A percentile compares a stretch with the other conserved stretches of the same genome.
Evolutionary conservation across 441 rosid genomes (phyloP).

Genomic region (Melastoma candidum): DNA sequence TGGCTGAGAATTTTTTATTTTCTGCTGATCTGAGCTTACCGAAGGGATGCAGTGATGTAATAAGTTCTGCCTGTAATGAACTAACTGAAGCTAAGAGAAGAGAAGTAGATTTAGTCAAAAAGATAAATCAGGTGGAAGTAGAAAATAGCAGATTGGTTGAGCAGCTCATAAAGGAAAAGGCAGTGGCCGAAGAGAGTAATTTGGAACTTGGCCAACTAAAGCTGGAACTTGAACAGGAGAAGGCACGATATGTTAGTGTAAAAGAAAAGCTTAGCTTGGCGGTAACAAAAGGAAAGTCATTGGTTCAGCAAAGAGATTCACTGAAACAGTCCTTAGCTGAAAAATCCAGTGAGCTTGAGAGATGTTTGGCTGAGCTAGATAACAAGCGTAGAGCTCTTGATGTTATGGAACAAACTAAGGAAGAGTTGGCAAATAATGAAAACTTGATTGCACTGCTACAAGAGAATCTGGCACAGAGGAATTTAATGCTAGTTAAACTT

Average conservation of each 20-base stretch:
- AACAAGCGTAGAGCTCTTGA: slow-evolving; percentile 52
- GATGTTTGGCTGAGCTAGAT: slow-evolving; percentile 47
- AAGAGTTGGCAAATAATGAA: slow-evolving; percentile 48
- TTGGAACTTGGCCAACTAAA: slow-evolving; percentile 42
- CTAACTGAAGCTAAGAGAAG: slow-evolving; percentile 49
- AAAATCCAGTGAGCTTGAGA: slow-evolving; percentile 64
- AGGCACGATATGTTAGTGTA: slow-evolving; percentile 57
- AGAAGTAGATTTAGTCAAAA: slow-evolving; percentile 41
- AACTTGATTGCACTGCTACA: slow-evolving; percentile 46
- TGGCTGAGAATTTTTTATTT: slow-evolving; percentile 30
- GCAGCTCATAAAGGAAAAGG: slow-evolving; percentile 46
- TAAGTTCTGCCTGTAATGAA: slow-evolving; percentile 52
- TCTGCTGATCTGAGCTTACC: slow-evolving; percentile 28
- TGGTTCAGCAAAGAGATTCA: slow-evolving; percentile 85
- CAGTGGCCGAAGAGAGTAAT: slow-evolving; percentile 25
- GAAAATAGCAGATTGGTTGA: slow-evolving; percentile 51
- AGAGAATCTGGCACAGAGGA: slow-evolving; percentile 43
- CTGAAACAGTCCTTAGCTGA: slow-evolving; percentile 71
- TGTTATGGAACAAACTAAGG: slow-evolving; percentile 44
- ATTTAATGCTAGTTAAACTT: slow-evolving; percentile 38
- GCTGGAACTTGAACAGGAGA: slow-evolving; percentile 72
- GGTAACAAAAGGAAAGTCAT: slow-evolving; percentile 86
- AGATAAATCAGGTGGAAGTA: slow-evolving; percentile 38
- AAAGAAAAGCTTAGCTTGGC: slow-evolving; percentile 97
- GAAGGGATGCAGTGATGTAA: slow-evolving; percentile 44